These are phyloP conservation scores for Phytophthora boehmeriae DNA, from an alignment of 352 stramenopile species.

Conservation along the genomic window DNA sequence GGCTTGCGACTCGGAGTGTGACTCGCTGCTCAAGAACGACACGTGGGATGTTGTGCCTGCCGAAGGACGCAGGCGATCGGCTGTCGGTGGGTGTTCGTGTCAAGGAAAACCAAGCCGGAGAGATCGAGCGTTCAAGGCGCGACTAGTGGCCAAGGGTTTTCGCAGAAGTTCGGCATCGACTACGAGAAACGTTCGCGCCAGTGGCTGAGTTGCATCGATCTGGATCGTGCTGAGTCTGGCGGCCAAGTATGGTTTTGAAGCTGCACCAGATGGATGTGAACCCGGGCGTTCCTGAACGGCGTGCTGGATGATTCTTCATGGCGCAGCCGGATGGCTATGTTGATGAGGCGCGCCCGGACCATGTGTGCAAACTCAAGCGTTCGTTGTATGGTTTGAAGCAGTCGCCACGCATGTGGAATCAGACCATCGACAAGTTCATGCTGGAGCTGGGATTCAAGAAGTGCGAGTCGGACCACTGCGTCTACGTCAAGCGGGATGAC, in stretches of 20 bases:
- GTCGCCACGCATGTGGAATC: too few relatives aligned
- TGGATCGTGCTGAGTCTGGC: too few relatives aligned
- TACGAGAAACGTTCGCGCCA: neutral
- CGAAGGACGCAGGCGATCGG: slow-evolving; percentile 7
- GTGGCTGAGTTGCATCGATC: slow-evolving; percentile 5
- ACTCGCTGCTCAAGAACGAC: slow-evolving; percentile 18
- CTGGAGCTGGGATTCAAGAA: too few relatives aligned
- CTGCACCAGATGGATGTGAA: slow-evolving; percentile 28
- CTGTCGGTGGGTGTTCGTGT: slow-evolving; percentile 15
- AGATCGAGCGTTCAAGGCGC: slow-evolving; percentile 8
- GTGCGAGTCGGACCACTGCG: too few relatives aligned
- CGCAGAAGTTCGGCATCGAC: neutral
- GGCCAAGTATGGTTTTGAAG: slow-evolving; percentile 6
- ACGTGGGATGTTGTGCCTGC: slow-evolving; percentile 17
- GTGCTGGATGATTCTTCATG: too few relatives aligned
- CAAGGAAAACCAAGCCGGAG: too few relatives aligned
- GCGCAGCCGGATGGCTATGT: too few relatives aligned
- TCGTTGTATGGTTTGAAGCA: too few relatives aligned
- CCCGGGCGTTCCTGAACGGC: slow-evolving; percentile 20
- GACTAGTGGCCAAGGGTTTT: neutral
- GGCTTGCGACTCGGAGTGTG: slow-evolving; percentile 10
- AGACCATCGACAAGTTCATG: too few relatives aligned
- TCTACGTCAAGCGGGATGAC: too few relatives aligned
- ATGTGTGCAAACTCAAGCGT: too few relatives aligned
- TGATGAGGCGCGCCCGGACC: too few relatives aligned